phyloP scores from a whole-genome alignment of 2,329 filamentous ascomycete genomes.

The Leptographium galeiforme region DNA sequence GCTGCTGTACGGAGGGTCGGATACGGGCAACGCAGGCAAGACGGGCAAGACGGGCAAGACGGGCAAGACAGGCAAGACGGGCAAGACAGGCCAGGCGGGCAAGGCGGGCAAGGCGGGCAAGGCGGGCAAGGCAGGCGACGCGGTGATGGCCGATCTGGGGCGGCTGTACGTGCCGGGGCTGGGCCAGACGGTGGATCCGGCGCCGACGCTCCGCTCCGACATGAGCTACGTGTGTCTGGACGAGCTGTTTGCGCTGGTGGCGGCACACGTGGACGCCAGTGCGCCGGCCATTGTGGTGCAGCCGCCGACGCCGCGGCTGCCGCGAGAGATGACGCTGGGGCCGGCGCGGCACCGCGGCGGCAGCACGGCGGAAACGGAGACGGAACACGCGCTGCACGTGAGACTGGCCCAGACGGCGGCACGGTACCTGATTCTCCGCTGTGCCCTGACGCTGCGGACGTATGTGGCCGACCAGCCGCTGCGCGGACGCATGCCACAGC shows the following conservation, averaged over 20 bases:
- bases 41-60: slow-evolving; percentile 8
- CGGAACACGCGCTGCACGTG: slow-evolving; percentile 26
- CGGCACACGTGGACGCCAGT: slow-evolving; percentile 22
- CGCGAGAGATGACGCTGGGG: slow-evolving; percentile 11
- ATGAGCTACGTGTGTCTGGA: slow-evolving; percentile 74
- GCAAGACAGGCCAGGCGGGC: too few species aligned
- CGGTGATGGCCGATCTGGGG: slow-evolving; percentile 24
- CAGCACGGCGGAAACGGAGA: slow-evolving; percentile 9
- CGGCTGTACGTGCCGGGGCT: slow-evolving; percentile 50
- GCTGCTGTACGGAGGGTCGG: slow-evolving; percentile 37
- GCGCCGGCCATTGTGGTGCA: slow-evolving; percentile 25
- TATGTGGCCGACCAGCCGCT: slow-evolving; percentile 89
- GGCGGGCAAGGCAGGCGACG: background rate
- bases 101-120: slow-evolving; percentile 16
- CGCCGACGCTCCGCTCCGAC: slow-evolving; percentile 48
- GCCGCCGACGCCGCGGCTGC: slow-evolving; percentile 29
- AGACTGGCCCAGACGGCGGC: slow-evolving; percentile 63
- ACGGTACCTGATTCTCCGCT: slow-evolving; percentile 70
- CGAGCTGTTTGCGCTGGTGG: slow-evolving; percentile 60
- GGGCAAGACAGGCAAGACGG: slow-evolving; percentile 13
- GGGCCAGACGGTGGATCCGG: slow-evolving; percentile 58
- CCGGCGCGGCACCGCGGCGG: background rate
- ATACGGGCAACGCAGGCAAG: too few species aligned
- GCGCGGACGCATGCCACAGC: slow-evolving; percentile 78
- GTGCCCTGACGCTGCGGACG: slow-evolving; percentile 64